Conservation (phyloP, 2,329 filamentous ascomycete species). For the Celoporthe dispersa region DNA sequence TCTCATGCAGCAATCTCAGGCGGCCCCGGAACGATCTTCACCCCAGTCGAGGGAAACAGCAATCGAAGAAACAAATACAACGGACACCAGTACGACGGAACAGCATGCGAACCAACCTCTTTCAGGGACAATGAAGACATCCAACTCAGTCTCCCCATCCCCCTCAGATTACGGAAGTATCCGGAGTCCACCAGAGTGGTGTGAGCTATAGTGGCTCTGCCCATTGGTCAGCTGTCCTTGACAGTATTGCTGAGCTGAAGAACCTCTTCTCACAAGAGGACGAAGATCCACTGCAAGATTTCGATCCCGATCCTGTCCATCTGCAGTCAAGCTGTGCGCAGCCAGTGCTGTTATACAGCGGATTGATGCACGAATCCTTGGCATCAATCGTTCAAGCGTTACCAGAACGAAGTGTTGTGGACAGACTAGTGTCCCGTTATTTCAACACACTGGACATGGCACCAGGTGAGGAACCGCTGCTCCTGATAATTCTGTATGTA, state of each 20-base stretch:
- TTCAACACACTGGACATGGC: slow-evolving; percentile 41
- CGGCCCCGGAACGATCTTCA: too few species aligned
- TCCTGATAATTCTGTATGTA: background rate
- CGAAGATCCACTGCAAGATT: slow-evolving; percentile 32
- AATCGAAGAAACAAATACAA: background rate
- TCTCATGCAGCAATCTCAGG: slow-evolving; percentile 35
- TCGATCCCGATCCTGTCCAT: background rate
- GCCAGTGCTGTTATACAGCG: slow-evolving; percentile 42
- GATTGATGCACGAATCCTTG: slow-evolving; percentile 32
- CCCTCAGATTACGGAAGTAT: slow-evolving; percentile 40
- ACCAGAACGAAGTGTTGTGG: slow-evolving; percentile 39
- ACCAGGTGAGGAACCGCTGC: slow-evolving; percentile 31
- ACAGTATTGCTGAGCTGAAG: slow-evolving; percentile 46
- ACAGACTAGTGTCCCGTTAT: slow-evolving; percentile 42
- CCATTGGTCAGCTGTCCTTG: slow-evolving; percentile 48
- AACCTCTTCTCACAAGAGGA: slow-evolving; percentile 38
- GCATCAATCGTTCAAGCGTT: slow-evolving; percentile 41
- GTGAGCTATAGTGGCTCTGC: slow-evolving; percentile 41
- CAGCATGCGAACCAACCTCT: background rate
- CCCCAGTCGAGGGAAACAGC: slow-evolving; percentile 8
- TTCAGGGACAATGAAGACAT: background rate
- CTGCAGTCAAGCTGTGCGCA: slow-evolving; percentile 19
- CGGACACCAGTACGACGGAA: background rate
- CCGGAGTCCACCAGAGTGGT: slow-evolving; percentile 32
- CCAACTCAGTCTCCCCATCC: slow-evolving; percentile 1